Evolutionary conservation across 129 eudicot genomes (phyloP), one percentile per base, ranked within the genome.

Genomic region (Lonicera japonica): DNA sequence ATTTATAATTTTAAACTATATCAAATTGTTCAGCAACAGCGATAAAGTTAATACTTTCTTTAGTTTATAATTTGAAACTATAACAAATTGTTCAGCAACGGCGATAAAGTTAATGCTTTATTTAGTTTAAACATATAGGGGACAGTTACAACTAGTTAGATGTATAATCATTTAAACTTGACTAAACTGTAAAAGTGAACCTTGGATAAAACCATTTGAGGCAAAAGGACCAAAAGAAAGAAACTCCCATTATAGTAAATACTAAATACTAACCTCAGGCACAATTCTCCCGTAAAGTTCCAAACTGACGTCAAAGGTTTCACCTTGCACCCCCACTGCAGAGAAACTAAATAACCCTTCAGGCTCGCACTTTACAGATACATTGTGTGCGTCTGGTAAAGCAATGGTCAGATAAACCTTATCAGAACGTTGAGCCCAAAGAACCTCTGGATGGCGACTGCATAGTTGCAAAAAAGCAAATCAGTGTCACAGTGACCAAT

Each of bases 351-450:
- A 86, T 14, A 47, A 51, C 8, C 95, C 97, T 5, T 84, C 72
- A 14, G 86, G 75, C 60, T 90, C 86, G 70, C 92, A 90, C 22
- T 80, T 81, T 41, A 86, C 83, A 0, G 81, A 65, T 45, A 90
- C 76, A 65, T 86, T 86, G 70, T 79, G 86, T 56, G 95, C 89
- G 66, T 83, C 82, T 4, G 89, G 89, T 63, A 86, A 57, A 17
- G 91, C 78, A 16, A 90, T 71, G 17, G 92, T 83, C 69, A 90
- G 80, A 73, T 80, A 90, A 21, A 90, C 89, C 77, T 79, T 83
- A 65, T 90, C 88, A 13, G 86, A 79, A 51, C 92, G 86, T n/a
- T 90, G 95, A 6, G 95, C 97, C 97, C 96, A 89, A 64, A 86
- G 86, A 75, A 86, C 80, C 72, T 86, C 95, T 4, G 97, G 97